These are phyloP conservation scores for Fremontodendron californicum DNA, from an alignment of 345 rosid species.

Conservation along the genomic window DNA sequence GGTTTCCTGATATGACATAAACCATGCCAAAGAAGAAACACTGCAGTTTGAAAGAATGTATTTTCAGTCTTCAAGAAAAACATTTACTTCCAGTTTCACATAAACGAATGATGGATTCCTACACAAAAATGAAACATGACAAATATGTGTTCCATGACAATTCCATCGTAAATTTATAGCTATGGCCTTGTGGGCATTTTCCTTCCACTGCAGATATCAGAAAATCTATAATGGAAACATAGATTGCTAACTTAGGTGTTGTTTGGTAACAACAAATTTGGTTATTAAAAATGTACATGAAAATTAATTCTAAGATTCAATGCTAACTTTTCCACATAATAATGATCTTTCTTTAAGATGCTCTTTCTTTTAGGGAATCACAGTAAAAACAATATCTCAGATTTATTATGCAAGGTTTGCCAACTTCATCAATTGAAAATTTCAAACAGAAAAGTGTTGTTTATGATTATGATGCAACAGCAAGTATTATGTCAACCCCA, in stretches of 20 bases:
- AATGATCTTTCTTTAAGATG: background rate
- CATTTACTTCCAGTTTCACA: background rate
- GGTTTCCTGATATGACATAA: constrained; percentile 98
- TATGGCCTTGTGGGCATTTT: background rate
- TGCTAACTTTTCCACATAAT: background rate
- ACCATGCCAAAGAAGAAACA: constrained; percentile 97
- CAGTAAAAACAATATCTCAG: background rate
- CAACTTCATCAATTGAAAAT: background rate
- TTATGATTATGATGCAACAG: background rate
- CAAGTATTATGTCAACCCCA: background rate
- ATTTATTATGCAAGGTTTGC: background rate
- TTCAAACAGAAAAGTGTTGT: background rate
- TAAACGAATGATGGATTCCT: background rate
- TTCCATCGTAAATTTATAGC: background rate
- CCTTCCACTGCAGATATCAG: background rate
- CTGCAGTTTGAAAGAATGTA: constrained; percentile 43
- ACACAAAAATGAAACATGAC: background rate
- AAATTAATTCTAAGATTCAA: background rate
- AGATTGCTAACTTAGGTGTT: background rate
- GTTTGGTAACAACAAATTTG: background rate
- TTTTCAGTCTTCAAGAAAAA: background rate
- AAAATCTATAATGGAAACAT: background rate
- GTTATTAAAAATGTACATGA: background rate
- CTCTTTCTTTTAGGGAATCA: background rate
- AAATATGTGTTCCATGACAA: background rate